Evolutionary conservation across 1,284 basidiomycete species (phyloP).

Genomic region (Microbotryum lychnidis-dioicae): DNA sequence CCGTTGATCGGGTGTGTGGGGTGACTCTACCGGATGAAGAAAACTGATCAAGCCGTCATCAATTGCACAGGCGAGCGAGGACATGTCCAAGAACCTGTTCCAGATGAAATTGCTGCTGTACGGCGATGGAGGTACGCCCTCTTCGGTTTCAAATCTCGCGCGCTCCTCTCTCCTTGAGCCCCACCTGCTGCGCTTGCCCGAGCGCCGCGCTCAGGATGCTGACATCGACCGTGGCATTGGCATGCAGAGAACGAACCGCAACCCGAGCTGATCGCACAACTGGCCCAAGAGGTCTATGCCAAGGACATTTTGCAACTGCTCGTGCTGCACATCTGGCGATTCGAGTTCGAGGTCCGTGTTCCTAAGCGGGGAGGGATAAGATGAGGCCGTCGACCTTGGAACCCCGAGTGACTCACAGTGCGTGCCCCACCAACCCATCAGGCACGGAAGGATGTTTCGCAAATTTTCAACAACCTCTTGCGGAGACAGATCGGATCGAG

Average conservation of each 20-base stretch:
- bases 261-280: constrained; percentile 61
- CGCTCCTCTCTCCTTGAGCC: background rate
- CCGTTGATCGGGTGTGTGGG: background rate
- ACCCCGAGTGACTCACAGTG: background rate
- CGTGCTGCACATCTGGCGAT: constrained; percentile 67
- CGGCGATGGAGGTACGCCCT: constrained; percentile 69
- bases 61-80: constrained; percentile 62
- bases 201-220: background rate
- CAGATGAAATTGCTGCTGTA: constrained; percentile 79
- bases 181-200: background rate
- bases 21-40: background rate
- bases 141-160: too few relatives aligned
- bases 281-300: constrained; percentile 91
- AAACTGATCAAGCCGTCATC: background rate
- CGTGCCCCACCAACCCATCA: constrained; percentile 14
- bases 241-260: constrained; percentile 31
- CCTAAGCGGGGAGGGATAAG: too few relatives aligned
- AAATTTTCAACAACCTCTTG: constrained; percentile 93
- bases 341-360: constrained; percentile 78
- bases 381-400: background rate
- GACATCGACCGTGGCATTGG: background rate
- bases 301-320: constrained; percentile 77
- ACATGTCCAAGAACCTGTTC: constrained; percentile 77
- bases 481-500: constrained; percentile 87
- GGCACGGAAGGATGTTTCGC: constrained; percentile 81